A percentile compares a stretch with the other conserved stretches of the same genome.
phyloP scores from a whole-genome alignment of 1,284 basidiomycete species.

The Prillingera fragicola region DNA sequence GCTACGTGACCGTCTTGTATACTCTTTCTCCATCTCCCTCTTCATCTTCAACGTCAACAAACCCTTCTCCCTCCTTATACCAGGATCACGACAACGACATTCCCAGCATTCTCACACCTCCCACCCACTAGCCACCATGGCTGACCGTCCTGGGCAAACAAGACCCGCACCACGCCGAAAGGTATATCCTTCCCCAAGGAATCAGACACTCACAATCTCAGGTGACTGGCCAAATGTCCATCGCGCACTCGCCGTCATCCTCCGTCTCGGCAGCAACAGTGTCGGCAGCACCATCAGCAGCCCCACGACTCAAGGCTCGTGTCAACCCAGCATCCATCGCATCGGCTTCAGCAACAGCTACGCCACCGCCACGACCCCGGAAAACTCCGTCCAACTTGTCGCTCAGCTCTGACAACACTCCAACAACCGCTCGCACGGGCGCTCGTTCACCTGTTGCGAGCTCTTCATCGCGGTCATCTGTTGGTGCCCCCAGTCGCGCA shows the following conservation, averaged over 20 bases:
- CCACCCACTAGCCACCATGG: not conserved
- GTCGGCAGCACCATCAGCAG: not conserved
- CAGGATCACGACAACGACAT: no score
- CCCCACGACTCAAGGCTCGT: slow-evolving; percentile 19
- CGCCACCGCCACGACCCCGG: not conserved
- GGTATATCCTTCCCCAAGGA: not conserved
- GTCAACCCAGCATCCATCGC: slow-evolving; percentile 19
- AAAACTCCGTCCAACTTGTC: slow-evolving; percentile 3
- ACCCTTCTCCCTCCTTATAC: no score
- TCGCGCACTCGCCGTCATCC: slow-evolving; percentile 12
- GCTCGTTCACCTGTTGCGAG: not conserved
- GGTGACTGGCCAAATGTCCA: slow-evolving; percentile 2
- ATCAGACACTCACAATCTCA: not conserved
- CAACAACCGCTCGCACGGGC: not conserved
- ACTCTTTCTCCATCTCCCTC: no score
- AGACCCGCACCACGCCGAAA: not conserved
- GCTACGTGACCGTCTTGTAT: no score
- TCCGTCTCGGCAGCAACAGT: slow-evolving; percentile 20
- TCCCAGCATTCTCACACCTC: not conserved
- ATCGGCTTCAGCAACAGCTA: not conserved
- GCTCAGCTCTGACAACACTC: not conserved
- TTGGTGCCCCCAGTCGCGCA: no score
- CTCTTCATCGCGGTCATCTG: no score
- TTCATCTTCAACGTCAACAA: no score
- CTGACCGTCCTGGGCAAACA: no score